Evolutionary conservation across 2,329 filamentous ascomycete species (phyloP).

Genomic region (Talaromyces atroroseus): DNA sequence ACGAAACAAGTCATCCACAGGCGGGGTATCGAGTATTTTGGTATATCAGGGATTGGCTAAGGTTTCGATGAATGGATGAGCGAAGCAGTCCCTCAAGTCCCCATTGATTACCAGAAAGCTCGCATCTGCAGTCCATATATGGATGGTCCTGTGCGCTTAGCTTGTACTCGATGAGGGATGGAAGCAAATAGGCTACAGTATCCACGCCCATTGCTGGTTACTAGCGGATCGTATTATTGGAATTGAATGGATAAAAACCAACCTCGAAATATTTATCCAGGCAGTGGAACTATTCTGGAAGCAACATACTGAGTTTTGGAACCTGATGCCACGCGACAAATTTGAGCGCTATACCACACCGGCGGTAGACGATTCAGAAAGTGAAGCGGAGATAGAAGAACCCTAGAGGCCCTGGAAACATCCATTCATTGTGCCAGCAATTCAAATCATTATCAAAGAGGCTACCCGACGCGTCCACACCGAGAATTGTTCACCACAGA

Average conservation of each 20-base stretch:
- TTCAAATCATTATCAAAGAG: conserved; percentile 9
- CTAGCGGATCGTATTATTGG: conserved; percentile 17
- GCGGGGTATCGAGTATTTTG: conserved; percentile 6
- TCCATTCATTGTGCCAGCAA: conserved; percentile 5
- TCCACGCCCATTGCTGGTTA: conserved; percentile 19
- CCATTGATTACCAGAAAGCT: conserved; percentile 4
- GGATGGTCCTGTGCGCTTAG: neutral
- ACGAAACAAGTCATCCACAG: conserved; percentile 11
- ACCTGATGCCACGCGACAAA: neutral
- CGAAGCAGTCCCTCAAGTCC: neutral
- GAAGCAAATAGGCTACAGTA: conserved; percentile 14
- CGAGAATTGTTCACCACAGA: neutral
- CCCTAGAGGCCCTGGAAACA: neutral
- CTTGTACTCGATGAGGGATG: conserved; percentile 2
- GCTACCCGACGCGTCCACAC: neutral
- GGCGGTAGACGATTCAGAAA: too few species aligned
- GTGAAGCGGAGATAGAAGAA: neutral
- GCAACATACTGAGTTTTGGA: conserved; percentile 8
- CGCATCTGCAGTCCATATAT: neutral
- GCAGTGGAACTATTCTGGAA: conserved; percentile 11
- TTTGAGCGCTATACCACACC: too few species aligned
- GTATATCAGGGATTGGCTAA: conserved; percentile 10
- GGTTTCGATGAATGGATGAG: neutral
- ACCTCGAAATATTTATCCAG: conserved; percentile 11
- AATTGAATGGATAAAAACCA: conserved; percentile 9